phyloP scores from a whole-genome alignment of 1,284 basidiomycete species.

The Pyrrhoderma lamaoense region DNA sequence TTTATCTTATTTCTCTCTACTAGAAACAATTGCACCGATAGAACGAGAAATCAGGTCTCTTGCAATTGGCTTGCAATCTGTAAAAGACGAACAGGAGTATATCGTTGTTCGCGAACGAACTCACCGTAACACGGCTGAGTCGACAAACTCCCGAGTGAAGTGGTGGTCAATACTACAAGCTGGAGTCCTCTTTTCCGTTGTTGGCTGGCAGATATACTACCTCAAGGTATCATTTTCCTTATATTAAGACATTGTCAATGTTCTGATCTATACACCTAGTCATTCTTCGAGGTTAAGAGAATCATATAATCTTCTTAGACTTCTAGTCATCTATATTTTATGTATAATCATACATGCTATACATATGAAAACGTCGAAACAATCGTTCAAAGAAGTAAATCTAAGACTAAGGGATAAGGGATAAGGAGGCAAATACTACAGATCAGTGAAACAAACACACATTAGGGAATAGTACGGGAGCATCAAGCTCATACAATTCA shows the following conservation, averaged over 20 bases:
- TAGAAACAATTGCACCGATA: slow-evolving; percentile 84
- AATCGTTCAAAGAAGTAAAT: neutral
- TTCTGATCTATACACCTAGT: slow-evolving; percentile 33
- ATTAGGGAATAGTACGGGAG: neutral
- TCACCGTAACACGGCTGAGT: slow-evolving; percentile 92
- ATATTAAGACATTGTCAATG: slow-evolving; percentile 1
- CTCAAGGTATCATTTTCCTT: slow-evolving; percentile 63
- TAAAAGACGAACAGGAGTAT: slow-evolving; percentile 99
- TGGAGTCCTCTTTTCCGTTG: slow-evolving; percentile 80
- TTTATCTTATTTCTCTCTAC: slow-evolving; percentile 19
- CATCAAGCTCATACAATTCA: too few relatives aligned
- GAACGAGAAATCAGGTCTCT: slow-evolving; percentile 91
- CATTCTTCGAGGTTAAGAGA: slow-evolving; percentile 92
- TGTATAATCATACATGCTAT: slow-evolving; percentile 4
- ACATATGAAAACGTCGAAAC: neutral
- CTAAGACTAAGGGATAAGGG: neutral
- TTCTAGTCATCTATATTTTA: neutral
- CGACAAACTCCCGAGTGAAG: slow-evolving; percentile 93
- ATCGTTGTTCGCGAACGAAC: slow-evolving; percentile 90
- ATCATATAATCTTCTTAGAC: slow-evolving; percentile 54
- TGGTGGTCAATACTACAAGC: slow-evolving; percentile 98
- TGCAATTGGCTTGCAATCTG: slow-evolving; percentile 77
- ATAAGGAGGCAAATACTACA: neutral
- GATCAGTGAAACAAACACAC: neutral
- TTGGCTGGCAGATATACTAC: slow-evolving; percentile 98